These are phyloP conservation scores for Eimeria acervulina DNA, from an alignment of 169 alveolate genomes.

Conservation along the genomic window DNA sequence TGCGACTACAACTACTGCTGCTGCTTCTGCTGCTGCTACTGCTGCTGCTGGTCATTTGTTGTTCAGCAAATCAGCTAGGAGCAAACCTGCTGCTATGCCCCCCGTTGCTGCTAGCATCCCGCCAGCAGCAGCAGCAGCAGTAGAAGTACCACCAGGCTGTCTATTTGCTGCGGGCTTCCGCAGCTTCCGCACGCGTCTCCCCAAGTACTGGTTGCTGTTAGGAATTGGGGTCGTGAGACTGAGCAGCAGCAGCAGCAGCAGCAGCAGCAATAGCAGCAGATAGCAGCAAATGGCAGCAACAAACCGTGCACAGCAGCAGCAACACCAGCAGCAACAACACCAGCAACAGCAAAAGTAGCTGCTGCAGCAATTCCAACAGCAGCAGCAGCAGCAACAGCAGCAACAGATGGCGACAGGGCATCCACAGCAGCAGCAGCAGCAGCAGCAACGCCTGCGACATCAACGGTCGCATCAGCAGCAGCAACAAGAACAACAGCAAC, in stretches of 20 bases:
- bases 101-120: constrained; percentile 37
- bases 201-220: constrained; percentile 51
- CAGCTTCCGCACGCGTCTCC: not conserved
- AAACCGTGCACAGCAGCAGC: not conserved
- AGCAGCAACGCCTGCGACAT: not conserved
- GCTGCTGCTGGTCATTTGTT: not conserved
- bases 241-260: constrained; percentile 20
- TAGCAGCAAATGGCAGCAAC: not conserved
- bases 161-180: not conserved
- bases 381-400: not conserved
- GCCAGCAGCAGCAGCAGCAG: constrained; percentile 33
- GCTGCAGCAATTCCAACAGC: not conserved
- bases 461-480: not conserved
- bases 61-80: not conserved
- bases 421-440: not conserved
- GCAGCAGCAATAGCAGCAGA: too few relatives aligned
- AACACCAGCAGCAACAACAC: not conserved
- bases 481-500: not conserved
- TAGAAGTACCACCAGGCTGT: not conserved
- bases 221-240: constrained; percentile 23
- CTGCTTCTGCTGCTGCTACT: not conserved
- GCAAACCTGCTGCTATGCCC: constrained; percentile 3
- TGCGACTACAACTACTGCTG: not conserved
- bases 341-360: not conserved
- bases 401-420: not conserved